Evolutionary conservation across 768 basidiomycete genomes (phyloP).

Genomic region (Mycena epipterygia): DNA sequence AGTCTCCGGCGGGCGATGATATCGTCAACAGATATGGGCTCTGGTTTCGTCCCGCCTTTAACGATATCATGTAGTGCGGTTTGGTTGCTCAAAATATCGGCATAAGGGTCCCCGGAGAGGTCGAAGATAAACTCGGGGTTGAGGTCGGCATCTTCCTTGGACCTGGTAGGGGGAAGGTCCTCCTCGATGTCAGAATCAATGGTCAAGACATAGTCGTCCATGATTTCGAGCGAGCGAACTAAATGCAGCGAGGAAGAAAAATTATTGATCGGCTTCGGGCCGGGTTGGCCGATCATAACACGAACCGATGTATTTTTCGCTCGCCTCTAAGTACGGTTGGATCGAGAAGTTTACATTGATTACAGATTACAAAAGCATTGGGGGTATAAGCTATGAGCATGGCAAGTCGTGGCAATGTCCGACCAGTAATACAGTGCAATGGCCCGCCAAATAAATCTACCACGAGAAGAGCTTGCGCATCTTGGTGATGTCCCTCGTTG

Average conservation of each 20-base stretch:
- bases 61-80: constrained; percentile 67
- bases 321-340: no score
- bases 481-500: constrained; percentile 57
- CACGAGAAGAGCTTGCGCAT: constrained; percentile 67
- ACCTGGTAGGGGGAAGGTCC: constrained; percentile 41
- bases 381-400: constrained; percentile 24
- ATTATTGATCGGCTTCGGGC: constrained; percentile 5
- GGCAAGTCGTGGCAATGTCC: constrained; percentile 30
- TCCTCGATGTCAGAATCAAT: constrained; percentile 86
- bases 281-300: background rate
- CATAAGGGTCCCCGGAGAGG: constrained; percentile 77
- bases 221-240: constrained; percentile 33
- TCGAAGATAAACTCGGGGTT: constrained; percentile 91
- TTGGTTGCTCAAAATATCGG: constrained; percentile 62
- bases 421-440: constrained; percentile 28
- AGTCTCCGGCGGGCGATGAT: constrained; percentile 85
- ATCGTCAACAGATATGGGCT: constrained; percentile 91
- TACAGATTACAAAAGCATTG: constrained; percentile 31
- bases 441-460: constrained; percentile 38
- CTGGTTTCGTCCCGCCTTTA: constrained; percentile 74
- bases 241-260: background rate
- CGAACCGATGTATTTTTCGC: background rate
- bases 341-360: constrained; percentile 17
- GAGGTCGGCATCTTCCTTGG: constrained; percentile 71
- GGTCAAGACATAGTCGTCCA: constrained; percentile 84